Base-by-base conservation (phyloP, 768 basidiomycete genomes). In the Candolleomyces efflorescens region DNA sequence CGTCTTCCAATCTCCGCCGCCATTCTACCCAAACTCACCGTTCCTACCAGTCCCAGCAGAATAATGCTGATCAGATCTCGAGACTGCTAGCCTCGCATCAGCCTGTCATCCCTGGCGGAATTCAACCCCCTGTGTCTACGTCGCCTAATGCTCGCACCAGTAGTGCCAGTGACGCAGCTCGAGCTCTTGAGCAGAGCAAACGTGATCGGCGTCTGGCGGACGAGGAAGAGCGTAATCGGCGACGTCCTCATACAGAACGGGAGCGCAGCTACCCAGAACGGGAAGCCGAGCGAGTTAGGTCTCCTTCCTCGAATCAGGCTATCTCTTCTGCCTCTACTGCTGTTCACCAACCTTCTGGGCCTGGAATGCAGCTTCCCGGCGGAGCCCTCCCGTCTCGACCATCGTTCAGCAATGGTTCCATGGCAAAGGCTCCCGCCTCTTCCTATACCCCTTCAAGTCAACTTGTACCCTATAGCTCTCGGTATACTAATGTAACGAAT, bases 111-210 rank as follows among this genome's bases (percentile, higher is more conserved):
- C 15, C 32, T 4, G 39, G 48, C 6, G 18, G 32, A 23, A 24
- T 32, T 11, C 32, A 32, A 37, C 38, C 52, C n/a, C 52, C 46
- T 3, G 37, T 37, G 4, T 55, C 58, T 20, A 56, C 47, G 49
- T 58, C 45, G 43, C 58, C 57, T 44, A 53, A 53, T 24, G 24
- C 50, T 22, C 41, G 57, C 20, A 58, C 51, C 10, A 58, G 57
- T 43, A 58, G 76, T 53, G 83, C 83, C 10, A 84, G 82, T 56
- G 75, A 75, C 39, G 80, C 75, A 50, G 83, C 83, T 4, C 75
- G 78, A 71, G 81, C 77, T 15, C 64, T 82, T 23, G 82, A 83
- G 64, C 79, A 73, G 59, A 64, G 53, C 54, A 54, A 61, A 20
- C 58, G 63, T 43, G 73, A 75, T 54, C 66, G 67, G n/a, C 66